Conservation (phyloP, 106 monocot species). For the Alisma plantagoaquatica region DNA sequence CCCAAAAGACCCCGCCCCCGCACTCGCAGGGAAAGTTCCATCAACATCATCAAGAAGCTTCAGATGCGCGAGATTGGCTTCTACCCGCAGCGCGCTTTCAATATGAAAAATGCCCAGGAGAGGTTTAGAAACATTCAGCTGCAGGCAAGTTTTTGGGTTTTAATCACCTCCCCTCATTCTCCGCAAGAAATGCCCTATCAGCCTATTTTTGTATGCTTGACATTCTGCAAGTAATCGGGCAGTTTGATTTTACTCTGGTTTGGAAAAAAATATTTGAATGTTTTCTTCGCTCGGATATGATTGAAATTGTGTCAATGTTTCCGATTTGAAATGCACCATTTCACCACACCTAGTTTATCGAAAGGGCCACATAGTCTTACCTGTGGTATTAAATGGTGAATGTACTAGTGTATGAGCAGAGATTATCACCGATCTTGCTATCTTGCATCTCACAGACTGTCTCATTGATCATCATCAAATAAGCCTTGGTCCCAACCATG, state of each 20-base stretch:
- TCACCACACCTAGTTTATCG: not conserved
- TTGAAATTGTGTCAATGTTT: not conserved
- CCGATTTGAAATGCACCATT: not conserved
- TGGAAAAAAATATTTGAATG: not conserved
- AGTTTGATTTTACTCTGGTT: not conserved
- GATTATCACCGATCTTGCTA: too few species aligned
- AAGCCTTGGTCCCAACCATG: too few species aligned
- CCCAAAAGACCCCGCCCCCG: slow-evolving; percentile 45
- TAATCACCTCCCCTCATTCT: too few species aligned
- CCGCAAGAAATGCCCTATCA: too few species aligned
- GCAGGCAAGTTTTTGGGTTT: slow-evolving; percentile 31
- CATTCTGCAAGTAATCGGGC: too few species aligned
- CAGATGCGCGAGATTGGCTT: slow-evolving; percentile 64
- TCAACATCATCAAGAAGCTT: slow-evolving; percentile 61
- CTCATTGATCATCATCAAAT: too few species aligned
- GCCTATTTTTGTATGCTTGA: not conserved
- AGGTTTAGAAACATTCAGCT: slow-evolving; percentile 67
- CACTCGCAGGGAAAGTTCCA: slow-evolving; percentile 23
- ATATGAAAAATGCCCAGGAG: slow-evolving; percentile 51
- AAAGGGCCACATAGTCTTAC: not conserved
- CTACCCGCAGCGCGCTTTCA: slow-evolving; percentile 32
- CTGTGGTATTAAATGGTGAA: not conserved
- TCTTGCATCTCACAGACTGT: too few species aligned
- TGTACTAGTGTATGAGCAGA: too few species aligned
- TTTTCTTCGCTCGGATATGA: not conserved